phyloP scores from a whole-genome alignment of 352 stramenopile species.

The Phytophthora lateralis region DNA sequence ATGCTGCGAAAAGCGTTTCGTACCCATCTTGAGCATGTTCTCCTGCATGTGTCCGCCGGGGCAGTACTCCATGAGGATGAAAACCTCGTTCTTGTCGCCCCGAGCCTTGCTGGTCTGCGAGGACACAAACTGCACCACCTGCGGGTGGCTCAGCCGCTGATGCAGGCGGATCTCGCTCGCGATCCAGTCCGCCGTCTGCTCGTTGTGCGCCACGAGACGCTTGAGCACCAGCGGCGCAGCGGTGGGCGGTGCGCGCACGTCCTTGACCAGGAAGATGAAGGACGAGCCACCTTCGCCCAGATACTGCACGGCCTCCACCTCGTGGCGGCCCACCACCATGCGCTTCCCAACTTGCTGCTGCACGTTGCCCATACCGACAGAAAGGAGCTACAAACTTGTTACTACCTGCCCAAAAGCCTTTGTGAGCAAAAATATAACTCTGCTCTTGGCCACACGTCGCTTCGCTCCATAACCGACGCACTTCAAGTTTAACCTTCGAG shows the following conservation, averaged over 20 bases:
- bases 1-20: slow-evolving; percentile 67
- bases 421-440: slow-evolving; percentile 7
- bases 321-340: slow-evolving; percentile 61
- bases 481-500: slow-evolving; percentile 15
- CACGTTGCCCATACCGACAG: slow-evolving; percentile 67
- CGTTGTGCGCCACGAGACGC: slow-evolving; percentile 72
- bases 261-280: slow-evolving; percentile 86
- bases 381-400: not conserved
- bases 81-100: slow-evolving; percentile 81
- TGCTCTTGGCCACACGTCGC: slow-evolving; percentile 19
- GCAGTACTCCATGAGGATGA: slow-evolving; percentile 98
- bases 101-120: slow-evolving; percentile 52
- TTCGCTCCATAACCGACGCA: slow-evolving; percentile 27
- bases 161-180: slow-evolving; percentile 79
- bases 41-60: slow-evolving; percentile 93
- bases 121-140: slow-evolving; percentile 73
- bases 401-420: not conserved
- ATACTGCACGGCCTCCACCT: slow-evolving; percentile 78
- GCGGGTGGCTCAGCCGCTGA: slow-evolving; percentile 65
- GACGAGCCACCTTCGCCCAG: slow-evolving; percentile 77
- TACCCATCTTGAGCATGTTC: slow-evolving; percentile 90
- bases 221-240: slow-evolving; percentile 67
- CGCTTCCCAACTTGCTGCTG: slow-evolving; percentile 80
- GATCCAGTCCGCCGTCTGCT: slow-evolving; percentile 62
- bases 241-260: slow-evolving; percentile 39